Evolutionary conservation across 257 asterid species (phyloP).

Genomic region (Nicotiana otophora): DNA sequence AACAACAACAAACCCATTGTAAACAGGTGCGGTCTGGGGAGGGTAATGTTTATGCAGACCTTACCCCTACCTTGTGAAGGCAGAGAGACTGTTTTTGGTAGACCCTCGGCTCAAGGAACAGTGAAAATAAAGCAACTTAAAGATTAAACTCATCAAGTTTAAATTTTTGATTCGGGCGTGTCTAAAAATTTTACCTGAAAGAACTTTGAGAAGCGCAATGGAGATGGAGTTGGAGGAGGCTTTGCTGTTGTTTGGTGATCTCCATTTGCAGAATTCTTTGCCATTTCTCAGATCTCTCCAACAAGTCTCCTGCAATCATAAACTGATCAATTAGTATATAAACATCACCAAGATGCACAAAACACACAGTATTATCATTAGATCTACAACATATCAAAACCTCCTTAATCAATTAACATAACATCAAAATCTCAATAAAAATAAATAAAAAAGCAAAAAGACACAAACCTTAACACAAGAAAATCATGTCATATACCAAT

Average conservation of each 20-base stretch:
- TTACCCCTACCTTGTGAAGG: too few species aligned
- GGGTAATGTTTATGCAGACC: too few species aligned
- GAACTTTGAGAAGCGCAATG: conserved; percentile 59
- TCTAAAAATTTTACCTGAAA: conserved; percentile 32
- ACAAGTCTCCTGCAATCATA: neutral
- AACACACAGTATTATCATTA: neutral
- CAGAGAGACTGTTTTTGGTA: too few species aligned
- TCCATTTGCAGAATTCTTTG: conserved; percentile 25
- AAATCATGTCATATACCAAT: neutral
- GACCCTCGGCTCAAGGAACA: too few species aligned
- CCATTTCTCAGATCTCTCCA: neutral
- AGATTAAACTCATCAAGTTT: too few species aligned
- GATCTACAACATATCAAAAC: neutral
- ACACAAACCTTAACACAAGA: neutral
- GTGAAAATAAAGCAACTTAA: too few species aligned
- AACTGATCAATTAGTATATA: neutral
- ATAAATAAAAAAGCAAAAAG: too few species aligned
- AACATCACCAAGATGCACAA: neutral
- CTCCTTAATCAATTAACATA: neutral
- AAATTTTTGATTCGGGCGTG: too few species aligned
- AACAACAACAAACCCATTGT: too few species aligned
- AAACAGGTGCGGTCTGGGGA: too few species aligned
- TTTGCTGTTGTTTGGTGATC: conserved; percentile 28
- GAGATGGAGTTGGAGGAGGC: conserved; percentile 77
- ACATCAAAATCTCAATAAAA: neutral